Conservation (phyloP, 1,284 basidiomycete species). For the Cystobasidiaceae sp. region DNA sequence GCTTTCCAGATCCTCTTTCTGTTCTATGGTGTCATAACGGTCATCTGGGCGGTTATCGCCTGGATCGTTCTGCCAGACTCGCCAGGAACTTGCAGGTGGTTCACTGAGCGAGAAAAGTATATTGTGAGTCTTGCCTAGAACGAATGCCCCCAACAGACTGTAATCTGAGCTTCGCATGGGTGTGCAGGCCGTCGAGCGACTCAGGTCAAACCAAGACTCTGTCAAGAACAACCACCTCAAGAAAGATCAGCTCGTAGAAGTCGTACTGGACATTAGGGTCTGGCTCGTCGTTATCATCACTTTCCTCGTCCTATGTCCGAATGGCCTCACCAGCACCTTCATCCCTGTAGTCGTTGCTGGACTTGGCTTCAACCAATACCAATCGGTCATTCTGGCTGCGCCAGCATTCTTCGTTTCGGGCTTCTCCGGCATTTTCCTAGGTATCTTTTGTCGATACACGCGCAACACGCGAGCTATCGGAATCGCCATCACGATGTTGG, state of each 20-base stretch:
- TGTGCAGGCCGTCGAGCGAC: neutral
- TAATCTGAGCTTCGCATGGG: neutral
- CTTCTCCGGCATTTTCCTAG: slow-evolving; percentile 4
- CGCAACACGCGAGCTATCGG: slow-evolving; percentile 4
- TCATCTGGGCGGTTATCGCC: slow-evolving; percentile 6
- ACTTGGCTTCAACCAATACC: slow-evolving; percentile 13
- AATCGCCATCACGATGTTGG: neutral
- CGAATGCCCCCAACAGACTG: neutral
- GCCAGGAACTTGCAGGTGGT: slow-evolving; percentile 7
- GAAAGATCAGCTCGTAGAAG: slow-evolving; percentile 2
- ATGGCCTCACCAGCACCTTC: slow-evolving; percentile 4
- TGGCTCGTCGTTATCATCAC: slow-evolving; percentile 18
- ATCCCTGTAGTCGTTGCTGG: slow-evolving; percentile 9
- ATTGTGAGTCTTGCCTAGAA: neutral
- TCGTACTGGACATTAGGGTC: neutral
- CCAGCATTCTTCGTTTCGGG: slow-evolving; percentile 15
- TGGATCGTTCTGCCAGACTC: slow-evolving; percentile 9
- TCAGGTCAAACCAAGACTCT: slow-evolving; percentile 8
- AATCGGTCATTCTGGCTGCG: slow-evolving; percentile 1
- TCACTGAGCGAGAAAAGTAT: slow-evolving; percentile 13
- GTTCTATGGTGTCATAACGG: slow-evolving; percentile 8
- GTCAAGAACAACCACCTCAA: slow-evolving; percentile 12
- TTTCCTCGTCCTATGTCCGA: neutral
- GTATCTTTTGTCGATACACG: neutral
- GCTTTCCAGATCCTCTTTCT: slow-evolving; percentile 9